Evolutionary conservation across 2,329 filamentous ascomycete genomes (phyloP).

Genomic region (Microsporum ferrugineum): DNA sequence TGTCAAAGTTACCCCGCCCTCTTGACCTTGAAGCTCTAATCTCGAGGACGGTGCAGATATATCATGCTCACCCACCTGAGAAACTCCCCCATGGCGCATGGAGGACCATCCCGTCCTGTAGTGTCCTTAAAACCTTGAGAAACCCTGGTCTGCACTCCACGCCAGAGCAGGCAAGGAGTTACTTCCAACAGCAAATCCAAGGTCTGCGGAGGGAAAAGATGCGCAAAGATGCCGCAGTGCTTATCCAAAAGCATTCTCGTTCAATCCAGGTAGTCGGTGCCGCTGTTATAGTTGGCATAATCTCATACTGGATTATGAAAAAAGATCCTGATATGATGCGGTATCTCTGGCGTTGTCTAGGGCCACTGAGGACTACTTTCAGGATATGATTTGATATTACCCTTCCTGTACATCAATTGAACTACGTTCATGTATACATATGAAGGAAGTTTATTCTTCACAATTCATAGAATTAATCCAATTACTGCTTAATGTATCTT

Average conservation of each 20-base stretch:
- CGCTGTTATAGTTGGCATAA: slow-evolving; percentile 54
- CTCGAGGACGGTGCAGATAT: slow-evolving; percentile 51
- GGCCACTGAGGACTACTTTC: not conserved
- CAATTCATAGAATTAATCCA: not conserved
- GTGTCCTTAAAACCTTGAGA: slow-evolving; percentile 74
- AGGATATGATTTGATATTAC: not conserved
- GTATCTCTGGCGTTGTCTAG: not conserved
- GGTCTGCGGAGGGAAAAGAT: slow-evolving; percentile 59
- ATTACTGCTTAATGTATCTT: not conserved
- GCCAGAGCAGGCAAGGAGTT: slow-evolving; percentile 52
- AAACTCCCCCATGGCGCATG: slow-evolving; percentile 53
- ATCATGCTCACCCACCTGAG: slow-evolving; percentile 58
- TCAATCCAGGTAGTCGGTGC: slow-evolving; percentile 51
- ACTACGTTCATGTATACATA: not conserved
- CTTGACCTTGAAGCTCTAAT: slow-evolving; percentile 74
- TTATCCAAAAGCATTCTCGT: slow-evolving; percentile 54
- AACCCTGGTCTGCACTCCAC: slow-evolving; percentile 45
- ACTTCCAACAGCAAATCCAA: slow-evolving; percentile 59
- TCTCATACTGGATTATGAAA: slow-evolving; percentile 57
- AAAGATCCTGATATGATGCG: slow-evolving; percentile 24
- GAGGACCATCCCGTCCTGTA: slow-evolving; percentile 59
- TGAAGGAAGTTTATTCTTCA: not conserved
- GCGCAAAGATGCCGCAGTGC: slow-evolving; percentile 39
- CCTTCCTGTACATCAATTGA: not conserved
- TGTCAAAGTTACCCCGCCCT: slow-evolving; percentile 74